phyloP scores from a whole-genome alignment of 2,329 filamentous ascomycete species.

The Aspergillus sp. region DNA sequence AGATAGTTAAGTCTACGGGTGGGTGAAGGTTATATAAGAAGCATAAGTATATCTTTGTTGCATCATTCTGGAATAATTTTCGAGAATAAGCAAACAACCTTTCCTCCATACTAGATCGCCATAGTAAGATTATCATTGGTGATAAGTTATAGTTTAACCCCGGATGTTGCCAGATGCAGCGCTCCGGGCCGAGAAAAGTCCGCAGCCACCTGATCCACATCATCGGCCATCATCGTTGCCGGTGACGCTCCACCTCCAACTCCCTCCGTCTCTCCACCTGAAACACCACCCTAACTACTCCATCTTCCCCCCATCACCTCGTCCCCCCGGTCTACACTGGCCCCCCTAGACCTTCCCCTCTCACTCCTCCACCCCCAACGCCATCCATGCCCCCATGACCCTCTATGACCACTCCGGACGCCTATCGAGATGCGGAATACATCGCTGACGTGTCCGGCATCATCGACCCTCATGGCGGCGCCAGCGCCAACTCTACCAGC shows the following conservation, averaged over 20 bases:
- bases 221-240: constrained; percentile 2
- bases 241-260: not conserved
- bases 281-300: constrained; percentile 2
- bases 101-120: too few relatives aligned
- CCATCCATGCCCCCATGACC: constrained; percentile 43
- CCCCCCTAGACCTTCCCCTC: not conserved
- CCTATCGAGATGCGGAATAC: constrained; percentile 49
- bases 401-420: constrained; percentile 51
- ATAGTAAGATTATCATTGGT: not conserved
- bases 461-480: constrained; percentile 29
- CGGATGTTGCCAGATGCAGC: not conserved
- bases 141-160: not conserved
- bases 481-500: constrained; percentile 21
- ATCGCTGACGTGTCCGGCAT: constrained; percentile 49
- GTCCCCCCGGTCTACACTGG: constrained; percentile 1
- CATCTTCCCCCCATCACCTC: not conserved
- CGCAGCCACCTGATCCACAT: constrained; percentile 10
- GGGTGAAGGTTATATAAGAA: not conserved
- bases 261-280: not conserved
- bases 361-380: constrained; percentile 14
- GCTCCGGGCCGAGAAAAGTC: constrained; percentile 25
- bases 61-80: too few relatives aligned
- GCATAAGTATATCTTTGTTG: not conserved
- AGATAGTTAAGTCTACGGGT: constrained; percentile 8
- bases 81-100: too few relatives aligned